phyloP scores from a whole-genome alignment of 1,139 yeast genomes.

The Pichia terricola region DNA sequence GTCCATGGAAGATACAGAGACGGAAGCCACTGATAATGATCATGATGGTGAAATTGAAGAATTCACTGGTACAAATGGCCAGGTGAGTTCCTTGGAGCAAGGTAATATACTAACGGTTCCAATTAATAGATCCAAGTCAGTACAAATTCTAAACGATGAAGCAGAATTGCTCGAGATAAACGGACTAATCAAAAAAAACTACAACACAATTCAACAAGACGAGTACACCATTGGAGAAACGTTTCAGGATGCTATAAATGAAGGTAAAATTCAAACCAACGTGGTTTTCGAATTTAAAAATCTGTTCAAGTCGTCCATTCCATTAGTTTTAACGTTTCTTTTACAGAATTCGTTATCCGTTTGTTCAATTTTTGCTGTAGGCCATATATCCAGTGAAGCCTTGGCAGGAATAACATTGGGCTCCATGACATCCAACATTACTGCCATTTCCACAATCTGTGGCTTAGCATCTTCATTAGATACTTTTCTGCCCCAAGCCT shows the following conservation, averaged over 20 bases:
- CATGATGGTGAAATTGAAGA: conserved; percentile 5
- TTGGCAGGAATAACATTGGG: conserved; percentile 55
- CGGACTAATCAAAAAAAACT: conserved; percentile 17
- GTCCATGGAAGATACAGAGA: conserved; percentile 11
- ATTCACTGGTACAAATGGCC: not conserved
- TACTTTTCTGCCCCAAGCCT: conserved; percentile 51
- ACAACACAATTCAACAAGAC: conserved; percentile 8
- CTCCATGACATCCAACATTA: conserved; percentile 52
- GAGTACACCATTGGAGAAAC: conserved; percentile 21
- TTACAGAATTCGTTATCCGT: conserved; percentile 48
- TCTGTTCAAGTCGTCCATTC: conserved; percentile 37
- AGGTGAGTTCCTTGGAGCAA: too few species aligned
- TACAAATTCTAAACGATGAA: conserved; percentile 19
- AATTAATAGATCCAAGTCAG: conserved; percentile 3
- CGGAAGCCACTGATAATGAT: conserved; percentile 1
- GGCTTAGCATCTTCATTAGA: conserved; percentile 53
- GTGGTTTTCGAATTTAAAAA: conserved; percentile 31
- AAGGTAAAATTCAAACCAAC: conserved; percentile 24
- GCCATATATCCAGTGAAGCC: conserved; percentile 49
- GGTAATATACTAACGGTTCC: too few species aligned
- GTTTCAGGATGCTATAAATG: conserved; percentile 27
- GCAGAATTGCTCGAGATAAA: conserved; percentile 21
- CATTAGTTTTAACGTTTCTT: conserved; percentile 44
- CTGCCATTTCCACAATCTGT: conserved; percentile 50
- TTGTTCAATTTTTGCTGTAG: conserved; percentile 49